A percentile compares a stretch with the other conserved stretches of the same genome.
phyloP scores from a whole-genome alignment of 2,329 filamentous ascomycete genomes.

The Colletotrichum lini region DNA sequence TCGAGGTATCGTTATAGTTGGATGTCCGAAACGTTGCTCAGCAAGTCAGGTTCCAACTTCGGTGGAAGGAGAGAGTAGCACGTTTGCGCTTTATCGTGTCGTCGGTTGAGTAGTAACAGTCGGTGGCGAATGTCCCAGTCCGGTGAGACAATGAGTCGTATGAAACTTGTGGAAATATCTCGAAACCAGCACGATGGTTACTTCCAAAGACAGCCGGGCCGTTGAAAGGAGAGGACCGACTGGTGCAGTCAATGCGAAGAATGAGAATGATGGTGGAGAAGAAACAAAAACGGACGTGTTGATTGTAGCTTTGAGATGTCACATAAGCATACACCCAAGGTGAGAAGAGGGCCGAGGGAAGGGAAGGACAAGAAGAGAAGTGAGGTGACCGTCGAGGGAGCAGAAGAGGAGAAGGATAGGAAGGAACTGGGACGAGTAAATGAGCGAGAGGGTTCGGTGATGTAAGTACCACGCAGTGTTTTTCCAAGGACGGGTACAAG shows the following conservation, averaged over 20 bases:
- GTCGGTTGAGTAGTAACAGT: background rate
- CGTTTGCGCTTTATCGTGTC: background rate
- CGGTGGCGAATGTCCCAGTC: background rate
- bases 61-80: background rate
- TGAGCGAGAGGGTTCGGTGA: constrained; percentile 20
- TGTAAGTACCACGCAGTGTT: constrained; percentile 18
- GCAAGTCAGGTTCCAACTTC: constrained; percentile 8
- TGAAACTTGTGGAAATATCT: constrained; percentile 13
- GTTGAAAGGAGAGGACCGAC: constrained; percentile 10
- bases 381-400: constrained; percentile 1
- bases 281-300: background rate
- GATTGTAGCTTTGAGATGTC: constrained; percentile 4
- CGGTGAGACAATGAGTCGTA: background rate
- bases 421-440: constrained; percentile 13
- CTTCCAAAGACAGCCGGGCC: constrained; percentile 11
- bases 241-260: constrained; percentile 36
- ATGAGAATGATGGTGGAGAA: constrained; percentile 11
- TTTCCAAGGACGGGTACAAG: background rate
- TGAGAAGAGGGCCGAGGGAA: constrained; percentile 10
- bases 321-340: background rate
- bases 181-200: constrained; percentile 34
- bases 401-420: background rate
- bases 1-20: background rate
- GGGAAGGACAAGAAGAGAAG: constrained; percentile 35
- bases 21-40: constrained; percentile 1